Conservation (phyloP, 208 protist genomes). For the Trypanosomatidae sp. region DNA sequence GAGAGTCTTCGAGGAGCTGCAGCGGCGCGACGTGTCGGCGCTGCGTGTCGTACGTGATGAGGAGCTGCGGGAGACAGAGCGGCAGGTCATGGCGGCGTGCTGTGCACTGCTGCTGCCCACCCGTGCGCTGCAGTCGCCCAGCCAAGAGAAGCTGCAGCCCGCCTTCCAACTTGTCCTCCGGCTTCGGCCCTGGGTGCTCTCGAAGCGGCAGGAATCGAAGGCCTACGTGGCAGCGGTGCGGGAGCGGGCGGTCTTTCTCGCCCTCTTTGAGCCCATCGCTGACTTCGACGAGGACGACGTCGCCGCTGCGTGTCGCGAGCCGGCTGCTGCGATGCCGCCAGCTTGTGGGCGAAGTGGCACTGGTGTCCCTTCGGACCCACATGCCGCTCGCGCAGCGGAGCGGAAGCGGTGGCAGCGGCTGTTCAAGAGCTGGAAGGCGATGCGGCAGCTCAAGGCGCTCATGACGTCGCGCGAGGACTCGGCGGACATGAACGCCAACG, state of each 20-base stretch:
- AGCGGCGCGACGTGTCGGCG: slow-evolving; percentile 59
- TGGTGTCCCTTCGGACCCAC: too few species aligned
- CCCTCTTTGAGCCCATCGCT: slow-evolving; percentile 68
- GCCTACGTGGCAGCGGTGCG: slow-evolving; percentile 59
- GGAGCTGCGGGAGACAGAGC: slow-evolving; percentile 65
- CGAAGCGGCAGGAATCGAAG: slow-evolving; percentile 71
- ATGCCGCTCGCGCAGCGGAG: slow-evolving; percentile 27
- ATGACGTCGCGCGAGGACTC: slow-evolving; percentile 55
- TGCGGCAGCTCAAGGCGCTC: slow-evolving; percentile 71
- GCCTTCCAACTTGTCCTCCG: slow-evolving; percentile 69
- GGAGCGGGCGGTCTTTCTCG: slow-evolving; percentile 64
- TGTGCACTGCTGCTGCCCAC: slow-evolving; percentile 76
- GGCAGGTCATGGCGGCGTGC: slow-evolving; percentile 81
- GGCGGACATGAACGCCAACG: slow-evolving; percentile 29
- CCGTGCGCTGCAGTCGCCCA: slow-evolving; percentile 41
- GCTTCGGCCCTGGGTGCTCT: slow-evolving; percentile 72
- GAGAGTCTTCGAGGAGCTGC: slow-evolving; percentile 71
- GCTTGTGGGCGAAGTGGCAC: too few species aligned
- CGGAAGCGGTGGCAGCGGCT: slow-evolving; percentile 75
- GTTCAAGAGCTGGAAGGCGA: slow-evolving; percentile 83
- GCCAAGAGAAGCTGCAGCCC: slow-evolving; percentile 37
- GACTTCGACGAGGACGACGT: slow-evolving; percentile 18
- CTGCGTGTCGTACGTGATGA: slow-evolving; percentile 74
- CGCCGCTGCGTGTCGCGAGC: not conserved
- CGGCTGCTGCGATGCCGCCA: not conserved